Conservation (phyloP, 805 yeast species). For the Zygotorulaspora danielsina region DNA sequence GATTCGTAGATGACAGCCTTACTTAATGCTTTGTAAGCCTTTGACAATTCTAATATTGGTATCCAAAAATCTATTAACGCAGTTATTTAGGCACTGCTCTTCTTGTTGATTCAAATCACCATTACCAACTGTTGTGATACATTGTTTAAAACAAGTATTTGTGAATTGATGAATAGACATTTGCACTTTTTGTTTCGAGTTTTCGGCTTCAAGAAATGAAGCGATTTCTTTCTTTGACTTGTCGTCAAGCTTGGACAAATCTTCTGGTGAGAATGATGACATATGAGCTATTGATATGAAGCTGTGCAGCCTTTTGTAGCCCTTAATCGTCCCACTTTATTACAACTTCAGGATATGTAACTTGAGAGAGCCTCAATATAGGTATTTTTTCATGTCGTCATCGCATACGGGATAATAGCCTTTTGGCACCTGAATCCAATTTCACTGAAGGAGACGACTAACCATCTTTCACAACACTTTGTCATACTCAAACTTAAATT, state of each 20-base stretch:
- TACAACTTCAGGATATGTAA: too few species aligned
- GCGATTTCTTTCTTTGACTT: slow-evolving; percentile 67
- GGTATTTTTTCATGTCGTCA: too few species aligned
- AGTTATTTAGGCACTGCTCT: slow-evolving; percentile 69
- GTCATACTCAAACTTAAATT: too few species aligned
- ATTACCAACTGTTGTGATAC: slow-evolving; percentile 49
- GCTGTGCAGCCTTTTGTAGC: too few species aligned
- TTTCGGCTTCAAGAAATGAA: slow-evolving; percentile 74
- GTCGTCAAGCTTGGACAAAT: slow-evolving; percentile 54
- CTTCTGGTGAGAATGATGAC: slow-evolving; percentile 40
- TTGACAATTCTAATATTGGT: slow-evolving; percentile 82
- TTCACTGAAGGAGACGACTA: too few species aligned
- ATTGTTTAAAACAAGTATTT: slow-evolving; percentile 84
- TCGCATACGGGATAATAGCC: too few species aligned
- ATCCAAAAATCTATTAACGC: slow-evolving; percentile 82
- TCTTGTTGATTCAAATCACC: slow-evolving; percentile 54
- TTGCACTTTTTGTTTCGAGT: slow-evolving; percentile 82
- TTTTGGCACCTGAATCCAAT: too few species aligned
- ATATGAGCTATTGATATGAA: too few species aligned
- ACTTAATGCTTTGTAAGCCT: slow-evolving; percentile 35
- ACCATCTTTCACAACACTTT: too few species aligned
- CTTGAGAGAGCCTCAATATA: too few species aligned
- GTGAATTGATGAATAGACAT: slow-evolving; percentile 83
- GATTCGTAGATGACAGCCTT: slow-evolving; percentile 3
- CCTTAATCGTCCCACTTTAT: too few species aligned